Base-by-base conservation (phyloP, 768 basidiomycete species). In the Boletus sp. region DNA sequence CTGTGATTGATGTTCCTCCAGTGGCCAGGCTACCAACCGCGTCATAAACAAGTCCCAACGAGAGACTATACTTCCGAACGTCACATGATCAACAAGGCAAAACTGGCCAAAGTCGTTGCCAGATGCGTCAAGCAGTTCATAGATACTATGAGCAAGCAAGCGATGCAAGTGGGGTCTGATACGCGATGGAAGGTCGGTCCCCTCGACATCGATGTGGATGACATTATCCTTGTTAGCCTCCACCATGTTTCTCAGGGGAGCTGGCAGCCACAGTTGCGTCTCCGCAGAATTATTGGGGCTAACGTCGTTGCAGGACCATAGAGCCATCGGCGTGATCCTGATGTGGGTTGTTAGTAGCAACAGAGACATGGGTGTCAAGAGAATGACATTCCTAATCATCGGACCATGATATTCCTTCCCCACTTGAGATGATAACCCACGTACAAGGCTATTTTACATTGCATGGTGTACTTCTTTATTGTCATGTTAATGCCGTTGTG, bases 211-310 rank as follows among this genome's bases (percentile, higher is more conserved):
- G 47, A 6, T 7, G 37, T 56, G 4, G 57, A 64, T 5, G 57
- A 67, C 20, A 14, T 64, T 40, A 72, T 84, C 47, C 83, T 91
- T 41, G 84, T 90, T 61, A 85, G 86, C 62, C 80, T 90, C 41
- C 87, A 89, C 71, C 89, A 90, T 58, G 87, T 90, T 50, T 89
- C 87, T 8, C 81, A 86, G 72, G 89, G 89, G 15, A 85, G 84
- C 61, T 90, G 89, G 87, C 88, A 90, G 60, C 87, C 86, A 10
- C 86, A 89, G 53, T 65, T 90, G 32, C 78, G 85, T 67, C 78
- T 90, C 18, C 52, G 46, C 10, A 32, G 46, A 10, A 3, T 3
- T 7, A 24, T 41, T 12, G 30, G 14, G 14, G 11, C 18, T 1
- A 2, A 10, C 10, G 17, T 10, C n/a, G 8, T 24, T 5, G 5